Base-by-base conservation (phyloP, 1,139 yeast genomes). In the Arxiozyma slooffiae region DNA sequence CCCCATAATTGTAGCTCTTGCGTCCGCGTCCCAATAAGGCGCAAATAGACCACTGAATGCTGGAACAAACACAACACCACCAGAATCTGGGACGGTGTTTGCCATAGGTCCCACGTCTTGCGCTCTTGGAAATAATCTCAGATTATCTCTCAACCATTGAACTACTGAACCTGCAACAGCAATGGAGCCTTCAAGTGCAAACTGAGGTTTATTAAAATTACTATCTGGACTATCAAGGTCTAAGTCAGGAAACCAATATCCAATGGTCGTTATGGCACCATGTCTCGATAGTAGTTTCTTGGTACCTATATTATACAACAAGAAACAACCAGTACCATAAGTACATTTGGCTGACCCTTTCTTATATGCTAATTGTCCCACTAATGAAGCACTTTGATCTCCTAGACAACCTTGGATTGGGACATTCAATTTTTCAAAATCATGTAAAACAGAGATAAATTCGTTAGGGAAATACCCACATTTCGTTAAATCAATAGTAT, bases 91-190 rank as follows among this genome's bases (percentile, higher is more conserved):
- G 38, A 87, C 96, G 60, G 81, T 83, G 23, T 85, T 79, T 8
- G 96, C 96, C 61, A 88, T 76, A 23, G 95, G 95, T 9, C 96
- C 97, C 59, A 90, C 82, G 67, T 90, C 96, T 60, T 84, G 82
- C 17, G 96, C 86, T 54, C 81, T 78, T 60, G 80, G 82, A 61
- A 90, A 85, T 62, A 90, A 73, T 58, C 85, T 84, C 70, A 90
- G 78, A 70, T 89, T 89, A 70, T 90, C 96, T 67, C 96, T 78
- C 61, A 90, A 77, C 96, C 97, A 90, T 71, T 88, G 95, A 60
- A 90, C 88, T 61, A 86, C 88, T 17, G 95, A 82, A 40, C 97
- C 97, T 11, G 97, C 97, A 50, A 89, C 97, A 1, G 97, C 95
- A 63, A 90, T 86, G 21, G 97, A 88, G 53, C 96, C 97, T 71